A percentile compares a stretch with the other conserved stretches of the same genome.
Evolutionary conservation across 1,284 basidiomycete genomes (phyloP).

Genomic region (Puccinia hordei): DNA sequence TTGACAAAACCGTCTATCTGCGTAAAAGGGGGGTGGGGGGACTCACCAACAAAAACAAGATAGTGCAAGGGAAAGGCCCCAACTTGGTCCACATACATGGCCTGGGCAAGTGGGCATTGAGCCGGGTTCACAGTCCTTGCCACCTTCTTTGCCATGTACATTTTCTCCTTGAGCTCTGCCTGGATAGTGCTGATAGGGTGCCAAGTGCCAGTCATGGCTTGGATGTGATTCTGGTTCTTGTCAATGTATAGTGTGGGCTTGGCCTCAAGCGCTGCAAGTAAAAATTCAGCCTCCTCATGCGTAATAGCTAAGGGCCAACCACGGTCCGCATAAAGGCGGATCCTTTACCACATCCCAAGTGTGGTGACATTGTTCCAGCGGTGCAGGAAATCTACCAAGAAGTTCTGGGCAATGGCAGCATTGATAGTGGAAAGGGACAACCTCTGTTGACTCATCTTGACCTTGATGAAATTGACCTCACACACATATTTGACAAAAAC

Average conservation of each 20-base stretch:
- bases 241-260: background rate
- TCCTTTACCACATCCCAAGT: background rate
- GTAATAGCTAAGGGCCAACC: background rate
- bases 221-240: background rate
- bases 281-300: background rate
- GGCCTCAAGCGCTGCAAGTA: background rate
- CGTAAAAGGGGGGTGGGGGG: background rate
- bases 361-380: too few relatives aligned
- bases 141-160: background rate
- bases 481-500: too few relatives aligned
- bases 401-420: too few relatives aligned
- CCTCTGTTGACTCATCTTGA: too few relatives aligned
- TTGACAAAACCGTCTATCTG: background rate
- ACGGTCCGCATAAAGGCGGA: background rate
- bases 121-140: background rate
- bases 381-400: too few relatives aligned
- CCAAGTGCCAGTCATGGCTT: background rate
- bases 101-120: background rate
- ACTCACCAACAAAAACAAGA: conserved; percentile 26
- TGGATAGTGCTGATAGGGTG: background rate
- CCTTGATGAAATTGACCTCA: too few relatives aligned
- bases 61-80: background rate
- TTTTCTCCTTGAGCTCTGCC: too few relatives aligned
- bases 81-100: background rate
- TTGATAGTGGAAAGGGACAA: too few relatives aligned